Evolutionary conservation across 306 rosid species (phyloP).

Genomic region (Ziziphus jujuba): DNA sequence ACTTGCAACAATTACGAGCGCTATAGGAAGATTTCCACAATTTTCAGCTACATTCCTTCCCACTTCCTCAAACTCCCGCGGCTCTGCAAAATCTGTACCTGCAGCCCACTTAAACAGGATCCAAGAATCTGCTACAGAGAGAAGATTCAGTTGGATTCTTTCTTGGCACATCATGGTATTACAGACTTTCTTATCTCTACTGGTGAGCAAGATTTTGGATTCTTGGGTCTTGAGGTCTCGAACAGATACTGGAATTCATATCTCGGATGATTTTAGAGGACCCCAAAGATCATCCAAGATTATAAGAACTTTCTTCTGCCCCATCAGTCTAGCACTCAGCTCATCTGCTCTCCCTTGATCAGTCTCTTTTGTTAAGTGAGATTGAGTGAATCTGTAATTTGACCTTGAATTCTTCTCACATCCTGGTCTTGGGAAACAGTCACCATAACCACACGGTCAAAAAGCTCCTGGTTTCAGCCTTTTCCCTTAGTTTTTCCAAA

Average conservation of each 20-base stretch:
- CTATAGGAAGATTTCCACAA: constrained; percentile 30
- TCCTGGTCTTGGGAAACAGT: background rate
- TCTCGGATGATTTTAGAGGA: background rate
- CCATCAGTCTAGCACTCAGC: background rate
- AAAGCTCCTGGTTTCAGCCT: no score
- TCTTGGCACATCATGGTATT: constrained; percentile 3
- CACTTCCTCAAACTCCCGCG: background rate
- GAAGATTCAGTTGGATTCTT: background rate
- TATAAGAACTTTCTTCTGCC: constrained; percentile 1
- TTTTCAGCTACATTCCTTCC: constrained; percentile 16
- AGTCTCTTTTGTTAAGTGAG: background rate
- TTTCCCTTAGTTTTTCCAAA: background rate
- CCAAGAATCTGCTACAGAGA: constrained; percentile 16
- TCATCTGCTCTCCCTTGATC: background rate
- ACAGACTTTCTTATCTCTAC: background rate
- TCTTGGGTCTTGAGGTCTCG: background rate
- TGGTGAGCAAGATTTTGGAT: constrained; percentile 26
- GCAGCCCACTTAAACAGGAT: constrained; percentile 11
- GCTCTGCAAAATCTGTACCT: background rate
- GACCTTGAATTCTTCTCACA: background rate
- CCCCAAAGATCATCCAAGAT: constrained; percentile 30
- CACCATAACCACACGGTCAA: background rate
- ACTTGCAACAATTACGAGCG: constrained; percentile 21
- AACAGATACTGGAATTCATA: constrained; percentile 16
- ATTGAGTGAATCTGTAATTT: background rate